Evolutionary conservation across 1,139 yeast genomes (phyloP).

Genomic region (Saccharomyces hybrid): DNA sequence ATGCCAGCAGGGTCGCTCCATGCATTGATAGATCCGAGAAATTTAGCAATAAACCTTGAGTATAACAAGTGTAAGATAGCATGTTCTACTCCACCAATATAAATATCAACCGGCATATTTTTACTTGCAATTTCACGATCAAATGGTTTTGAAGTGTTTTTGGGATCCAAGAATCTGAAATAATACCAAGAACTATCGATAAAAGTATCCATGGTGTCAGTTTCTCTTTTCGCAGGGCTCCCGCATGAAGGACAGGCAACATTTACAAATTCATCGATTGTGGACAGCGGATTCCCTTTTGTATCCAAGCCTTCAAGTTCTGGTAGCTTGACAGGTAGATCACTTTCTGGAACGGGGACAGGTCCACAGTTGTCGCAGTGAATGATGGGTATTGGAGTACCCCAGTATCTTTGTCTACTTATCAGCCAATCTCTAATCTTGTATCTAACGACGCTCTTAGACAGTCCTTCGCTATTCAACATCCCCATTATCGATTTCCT

Average conservation of each 20-base stretch:
- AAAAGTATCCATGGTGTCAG: conserved; percentile 98
- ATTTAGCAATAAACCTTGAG: conserved; percentile 77
- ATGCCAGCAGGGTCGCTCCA: conserved; percentile 45
- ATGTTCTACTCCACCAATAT: conserved; percentile 93
- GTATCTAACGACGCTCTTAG: conserved; percentile 46
- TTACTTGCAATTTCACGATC: conserved; percentile 43
- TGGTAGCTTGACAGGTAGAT: conserved; percentile 79
- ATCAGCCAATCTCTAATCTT: conserved; percentile 88
- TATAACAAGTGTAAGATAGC: conserved; percentile 87
- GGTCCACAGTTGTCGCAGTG: conserved; percentile 82
- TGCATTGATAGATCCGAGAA: conserved; percentile 56
- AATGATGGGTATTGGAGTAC: conserved; percentile 93
- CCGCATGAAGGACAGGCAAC: conserved; percentile 80
- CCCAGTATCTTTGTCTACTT: conserved; percentile 95
- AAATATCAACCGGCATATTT: conserved; percentile 77
- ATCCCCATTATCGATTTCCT: conserved; percentile 40
- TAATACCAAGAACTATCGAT: conserved; percentile 98
- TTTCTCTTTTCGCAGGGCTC: conserved; percentile 70
- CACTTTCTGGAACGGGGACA: conserved; percentile 81
- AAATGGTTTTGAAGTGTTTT: conserved; percentile 51
- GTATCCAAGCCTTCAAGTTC: conserved; percentile 43
- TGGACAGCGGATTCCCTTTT: conserved; percentile 66
- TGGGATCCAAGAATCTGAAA: conserved; percentile 73
- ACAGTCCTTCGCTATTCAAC: conserved; percentile 38
- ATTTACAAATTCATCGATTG: conserved; percentile 61